These are phyloP conservation scores for Chaetomium globosum DNA, from an alignment of 2,329 filamentous ascomycete species.

Conservation along the genomic window DNA sequence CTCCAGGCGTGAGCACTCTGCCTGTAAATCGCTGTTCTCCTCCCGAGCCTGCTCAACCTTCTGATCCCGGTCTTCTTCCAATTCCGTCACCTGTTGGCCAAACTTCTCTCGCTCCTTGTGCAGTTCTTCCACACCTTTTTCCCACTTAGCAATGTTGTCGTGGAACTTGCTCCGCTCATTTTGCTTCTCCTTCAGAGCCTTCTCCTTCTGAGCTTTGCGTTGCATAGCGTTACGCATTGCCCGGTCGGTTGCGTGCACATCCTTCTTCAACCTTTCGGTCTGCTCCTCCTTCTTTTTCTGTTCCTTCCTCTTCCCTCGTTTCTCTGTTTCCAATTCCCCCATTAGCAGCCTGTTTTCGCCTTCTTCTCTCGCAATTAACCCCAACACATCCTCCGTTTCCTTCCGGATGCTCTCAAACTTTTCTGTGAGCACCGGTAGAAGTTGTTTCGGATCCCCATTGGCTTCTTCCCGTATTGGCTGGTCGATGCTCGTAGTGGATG, in stretches of 20 bases:
- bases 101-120: slow-evolving; percentile 58
- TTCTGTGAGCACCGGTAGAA: slow-evolving; percentile 76
- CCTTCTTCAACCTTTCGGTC: slow-evolving; percentile 79
- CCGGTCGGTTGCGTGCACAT: slow-evolving; percentile 77
- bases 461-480: slow-evolving; percentile 49
- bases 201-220: slow-evolving; percentile 77
- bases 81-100: slow-evolving; percentile 54
- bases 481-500: slow-evolving; percentile 64
- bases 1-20: slow-evolving; percentile 67
- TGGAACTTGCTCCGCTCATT: slow-evolving; percentile 69
- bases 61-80: slow-evolving; percentile 55
- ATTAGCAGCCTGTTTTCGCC: slow-evolving; percentile 68
- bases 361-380: slow-evolving; percentile 70
- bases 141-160: slow-evolving; percentile 70
- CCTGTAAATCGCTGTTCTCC: slow-evolving; percentile 63
- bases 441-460: slow-evolving; percentile 62
- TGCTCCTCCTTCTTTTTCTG: slow-evolving; percentile 90
- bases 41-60: slow-evolving; percentile 56
- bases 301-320: slow-evolving; percentile 74
- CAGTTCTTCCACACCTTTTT: slow-evolving; percentile 64
- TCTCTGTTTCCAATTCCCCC: slow-evolving; percentile 72
- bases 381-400: slow-evolving; percentile 79
- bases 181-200: slow-evolving; percentile 67
- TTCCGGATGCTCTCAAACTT: slow-evolving; percentile 77
- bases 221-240: slow-evolving; percentile 80